phyloP scores from a whole-genome alignment of 2,329 filamentous ascomycete genomes.

The Pseudopyrenochaeta lycopersici region DNA sequence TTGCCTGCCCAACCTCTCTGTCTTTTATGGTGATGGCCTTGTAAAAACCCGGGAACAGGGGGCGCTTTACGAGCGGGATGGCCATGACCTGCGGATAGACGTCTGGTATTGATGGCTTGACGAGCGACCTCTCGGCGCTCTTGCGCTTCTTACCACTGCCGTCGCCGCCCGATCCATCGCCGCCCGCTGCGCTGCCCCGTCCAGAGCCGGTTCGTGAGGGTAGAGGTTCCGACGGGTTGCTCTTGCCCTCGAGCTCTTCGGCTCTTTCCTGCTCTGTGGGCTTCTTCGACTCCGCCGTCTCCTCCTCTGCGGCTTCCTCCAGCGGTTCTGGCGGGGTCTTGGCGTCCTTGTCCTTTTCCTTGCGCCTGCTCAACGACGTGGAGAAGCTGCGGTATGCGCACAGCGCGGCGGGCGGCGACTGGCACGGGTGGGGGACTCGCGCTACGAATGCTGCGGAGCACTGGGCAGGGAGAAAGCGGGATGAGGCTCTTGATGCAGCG shows the following conservation, averaged over 20 bases:
- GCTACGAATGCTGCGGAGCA: constrained; percentile 38
- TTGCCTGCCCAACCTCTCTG: constrained; percentile 87
- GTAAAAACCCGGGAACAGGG: constrained; percentile 97
- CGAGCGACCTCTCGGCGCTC: constrained; percentile 76
- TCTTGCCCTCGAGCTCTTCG: constrained; percentile 53
- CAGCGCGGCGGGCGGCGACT: constrained; percentile 41
- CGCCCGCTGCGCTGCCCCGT: constrained; percentile 68
- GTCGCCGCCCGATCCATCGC: constrained; percentile 60
- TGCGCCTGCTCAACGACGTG: constrained; percentile 58
- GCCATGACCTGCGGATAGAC: constrained; percentile 98
- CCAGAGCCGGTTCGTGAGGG: constrained; percentile 63
- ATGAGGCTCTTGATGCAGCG: constrained; percentile 34
- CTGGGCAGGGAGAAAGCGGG: constrained; percentile 40
- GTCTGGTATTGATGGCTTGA: constrained; percentile 90
- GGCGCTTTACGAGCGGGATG: constrained; percentile 92
- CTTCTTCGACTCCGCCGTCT: constrained; percentile 53
- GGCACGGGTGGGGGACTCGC: constrained; percentile 29
- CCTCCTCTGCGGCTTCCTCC: constrained; percentile 50
- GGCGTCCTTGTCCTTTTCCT: constrained; percentile 65
- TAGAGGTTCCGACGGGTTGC: constrained; percentile 60
- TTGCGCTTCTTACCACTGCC: constrained; percentile 75
- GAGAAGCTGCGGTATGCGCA: constrained; percentile 50
- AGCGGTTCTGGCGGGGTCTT: constrained; percentile 57
- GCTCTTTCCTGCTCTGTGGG: constrained; percentile 54
- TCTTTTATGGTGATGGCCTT: constrained; percentile 98